These are phyloP conservation scores for Phlegmacium glaucopus DNA, from an alignment of 768 basidiomycete species.

Conservation along the genomic window DNA sequence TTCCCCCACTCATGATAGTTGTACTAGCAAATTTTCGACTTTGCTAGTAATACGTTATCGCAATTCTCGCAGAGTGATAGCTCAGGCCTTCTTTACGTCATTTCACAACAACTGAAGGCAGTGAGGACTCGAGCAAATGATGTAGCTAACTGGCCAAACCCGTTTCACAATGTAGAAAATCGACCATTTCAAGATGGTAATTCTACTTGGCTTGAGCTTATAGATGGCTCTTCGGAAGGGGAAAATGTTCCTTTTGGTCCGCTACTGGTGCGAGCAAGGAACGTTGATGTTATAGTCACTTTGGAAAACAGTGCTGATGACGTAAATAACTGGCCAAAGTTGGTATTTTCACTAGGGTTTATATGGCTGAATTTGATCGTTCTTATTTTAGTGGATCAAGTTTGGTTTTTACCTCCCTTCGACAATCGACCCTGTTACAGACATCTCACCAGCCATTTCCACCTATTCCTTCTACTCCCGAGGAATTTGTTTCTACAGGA, in stretches of 20 bases:
- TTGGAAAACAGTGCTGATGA: conserved; percentile 66
- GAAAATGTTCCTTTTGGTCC: conserved; percentile 74
- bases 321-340: conserved; percentile 68
- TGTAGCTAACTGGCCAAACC: conserved; percentile 72
- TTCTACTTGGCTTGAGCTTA: conserved; percentile 53
- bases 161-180: conserved; percentile 46
- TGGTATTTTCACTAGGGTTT: conserved; percentile 17
- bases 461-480: conserved; percentile 50
- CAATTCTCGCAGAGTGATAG: conserved; percentile 35
- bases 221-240: conserved; percentile 68
- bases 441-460: conserved; percentile 61
- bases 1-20: neutral
- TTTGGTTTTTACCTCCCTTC: conserved; percentile 39
- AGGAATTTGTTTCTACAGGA: conserved; percentile 54
- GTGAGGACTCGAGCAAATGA: conserved; percentile 52
- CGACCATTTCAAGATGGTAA: conserved; percentile 51
- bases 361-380: neutral
- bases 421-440: conserved; percentile 40
- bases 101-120: conserved; percentile 42
- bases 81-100: conserved; percentile 43
- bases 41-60: conserved; percentile 37
- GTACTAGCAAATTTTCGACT: conserved; percentile 46
- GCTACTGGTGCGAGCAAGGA: conserved; percentile 64
- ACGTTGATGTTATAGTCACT: conserved; percentile 72
- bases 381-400: conserved; percentile 50